These are phyloP conservation scores for Xylaria sp. DNA, from an alignment of 495 filamentous ascomycete genomes.

Conservation along the genomic window DNA sequence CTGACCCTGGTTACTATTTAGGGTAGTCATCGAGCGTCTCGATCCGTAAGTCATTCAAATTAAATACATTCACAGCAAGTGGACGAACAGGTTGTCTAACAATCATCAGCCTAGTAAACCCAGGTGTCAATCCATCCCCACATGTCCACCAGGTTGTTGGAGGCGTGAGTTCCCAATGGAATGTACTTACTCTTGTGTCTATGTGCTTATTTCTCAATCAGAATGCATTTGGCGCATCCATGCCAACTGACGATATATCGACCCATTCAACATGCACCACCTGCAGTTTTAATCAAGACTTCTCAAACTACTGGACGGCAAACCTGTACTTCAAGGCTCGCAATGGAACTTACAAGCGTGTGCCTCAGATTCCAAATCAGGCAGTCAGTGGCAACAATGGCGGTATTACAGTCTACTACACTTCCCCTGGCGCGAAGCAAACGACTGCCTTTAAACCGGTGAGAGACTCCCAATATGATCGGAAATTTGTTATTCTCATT, in stretches of 20 bases:
- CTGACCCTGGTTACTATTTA: background rate
- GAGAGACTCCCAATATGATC: conserved; percentile 15
- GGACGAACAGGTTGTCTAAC: background rate
- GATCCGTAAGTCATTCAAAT: conserved; percentile 32
- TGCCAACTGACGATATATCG: conserved; percentile 33
- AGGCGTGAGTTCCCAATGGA: conserved; percentile 23
- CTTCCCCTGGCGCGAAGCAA: conserved; percentile 41
- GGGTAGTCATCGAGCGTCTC: conserved; percentile 41
- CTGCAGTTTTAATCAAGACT: conserved; percentile 36
- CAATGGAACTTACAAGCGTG: conserved; percentile 48
- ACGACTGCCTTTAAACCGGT: conserved; percentile 49
- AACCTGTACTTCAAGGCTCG: conserved; percentile 45
- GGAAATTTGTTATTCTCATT: too few species aligned
- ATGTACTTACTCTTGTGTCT: background rate
- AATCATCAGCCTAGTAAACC: conserved; percentile 31
- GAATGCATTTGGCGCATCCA: conserved; percentile 26
- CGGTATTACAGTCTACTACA: conserved; percentile 53
- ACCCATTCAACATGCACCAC: conserved; percentile 35
- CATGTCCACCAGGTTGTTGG: conserved; percentile 41
- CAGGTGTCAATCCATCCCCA: conserved; percentile 35
- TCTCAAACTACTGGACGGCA: conserved; percentile 49
- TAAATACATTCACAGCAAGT: background rate
- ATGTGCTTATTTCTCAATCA: background rate
- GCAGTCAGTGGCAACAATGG: conserved; percentile 42
- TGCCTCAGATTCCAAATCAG: conserved; percentile 46